phyloP scores from a whole-genome alignment of 345 rosid genomes.

The Aegle marmelos region DNA sequence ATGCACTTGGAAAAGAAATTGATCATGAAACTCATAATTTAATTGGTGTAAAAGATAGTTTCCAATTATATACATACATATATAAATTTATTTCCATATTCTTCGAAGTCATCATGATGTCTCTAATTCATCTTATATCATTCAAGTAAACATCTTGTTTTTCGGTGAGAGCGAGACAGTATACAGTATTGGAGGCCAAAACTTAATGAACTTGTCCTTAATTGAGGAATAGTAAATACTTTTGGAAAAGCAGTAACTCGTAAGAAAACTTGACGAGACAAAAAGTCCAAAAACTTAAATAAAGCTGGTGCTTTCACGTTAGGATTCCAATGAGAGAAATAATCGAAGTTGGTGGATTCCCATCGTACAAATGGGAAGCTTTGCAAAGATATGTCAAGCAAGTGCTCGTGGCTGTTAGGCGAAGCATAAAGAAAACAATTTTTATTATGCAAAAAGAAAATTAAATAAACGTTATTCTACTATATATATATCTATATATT shows the following conservation, averaged over 20 bases:
- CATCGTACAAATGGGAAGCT: conserved; percentile 25
- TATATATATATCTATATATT: not conserved
- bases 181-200: not conserved
- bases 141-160: too few species aligned
- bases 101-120: too few species aligned
- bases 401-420: not conserved
- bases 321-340: conserved; percentile 27
- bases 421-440: not conserved
- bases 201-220: not conserved
- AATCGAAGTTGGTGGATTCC: conserved; percentile 28
- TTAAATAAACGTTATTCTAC: not conserved
- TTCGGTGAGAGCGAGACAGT: too few species aligned
- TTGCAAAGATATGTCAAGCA: conserved; percentile 1
- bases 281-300: conserved; percentile 6
- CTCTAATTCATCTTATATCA: too few species aligned
- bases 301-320: conserved; percentile 33
- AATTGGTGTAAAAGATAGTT: too few species aligned
- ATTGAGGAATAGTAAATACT: not conserved
- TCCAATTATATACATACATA: too few species aligned
- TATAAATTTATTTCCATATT: too few species aligned
- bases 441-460: not conserved
- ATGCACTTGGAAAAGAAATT: not conserved
- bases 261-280: conserved; percentile 7
- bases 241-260: not conserved
- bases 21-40: too few species aligned